Percentiles rank a stretch among this genome's conserved stretches.
Evolutionary conservation across 148 eudicot species (phyloP).

Genomic region (Heliosperma pusillum): DNA sequence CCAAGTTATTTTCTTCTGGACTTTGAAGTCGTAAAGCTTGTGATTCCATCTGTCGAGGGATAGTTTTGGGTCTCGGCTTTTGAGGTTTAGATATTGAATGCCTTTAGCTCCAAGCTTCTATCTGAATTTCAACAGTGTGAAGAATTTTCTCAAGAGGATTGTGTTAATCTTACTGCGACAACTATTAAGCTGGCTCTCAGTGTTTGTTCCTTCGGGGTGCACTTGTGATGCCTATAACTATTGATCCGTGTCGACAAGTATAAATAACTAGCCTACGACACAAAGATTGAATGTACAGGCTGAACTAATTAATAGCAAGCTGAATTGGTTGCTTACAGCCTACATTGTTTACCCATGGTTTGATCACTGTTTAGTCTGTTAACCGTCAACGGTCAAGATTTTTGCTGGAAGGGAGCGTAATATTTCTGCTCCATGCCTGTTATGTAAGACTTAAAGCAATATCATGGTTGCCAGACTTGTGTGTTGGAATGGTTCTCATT

Average conservation of each 20-base stretch:
- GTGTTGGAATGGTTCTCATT: not conserved
- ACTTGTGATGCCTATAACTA: not conserved
- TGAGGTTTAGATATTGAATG: not conserved
- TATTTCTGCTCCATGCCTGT: not conserved
- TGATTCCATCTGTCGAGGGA: not conserved
- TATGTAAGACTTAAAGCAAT: not conserved
- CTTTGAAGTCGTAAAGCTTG: not conserved
- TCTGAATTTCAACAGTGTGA: not conserved
- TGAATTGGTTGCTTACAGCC: not conserved
- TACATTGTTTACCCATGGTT: not conserved
- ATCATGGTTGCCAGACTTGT: not conserved
- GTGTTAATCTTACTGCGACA: not conserved
- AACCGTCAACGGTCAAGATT: not conserved
- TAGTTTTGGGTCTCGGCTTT: constrained; percentile 1
- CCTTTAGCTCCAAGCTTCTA: not conserved
- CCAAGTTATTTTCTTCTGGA: constrained; percentile 8
- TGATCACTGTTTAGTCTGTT: not conserved
- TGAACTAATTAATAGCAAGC: not conserved
- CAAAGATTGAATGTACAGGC: not conserved
- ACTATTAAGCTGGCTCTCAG: not conserved
- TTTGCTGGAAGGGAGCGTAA: not conserved
- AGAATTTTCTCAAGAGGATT: not conserved
- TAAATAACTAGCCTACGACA: not conserved
- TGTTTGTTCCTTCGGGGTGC: constrained; percentile 4
- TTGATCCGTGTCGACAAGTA: not conserved